Conservation (phyloP, 2,329 filamentous ascomycete species). For the Lasiodiplodia theobromae region DNA sequence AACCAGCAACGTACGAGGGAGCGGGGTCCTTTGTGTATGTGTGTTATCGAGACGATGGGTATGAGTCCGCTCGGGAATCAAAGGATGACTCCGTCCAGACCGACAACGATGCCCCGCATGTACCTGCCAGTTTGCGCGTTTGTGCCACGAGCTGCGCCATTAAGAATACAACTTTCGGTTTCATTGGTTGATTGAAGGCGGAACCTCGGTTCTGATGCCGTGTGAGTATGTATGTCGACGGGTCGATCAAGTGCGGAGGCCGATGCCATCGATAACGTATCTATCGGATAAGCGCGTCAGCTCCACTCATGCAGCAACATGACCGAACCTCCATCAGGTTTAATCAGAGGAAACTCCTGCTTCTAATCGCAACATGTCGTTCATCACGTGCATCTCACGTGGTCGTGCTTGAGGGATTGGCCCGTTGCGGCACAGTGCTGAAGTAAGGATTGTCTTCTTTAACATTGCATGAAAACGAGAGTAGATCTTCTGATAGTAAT, state of each 20-base stretch:
- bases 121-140: constrained; percentile 3
- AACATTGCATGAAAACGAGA: too few species aligned
- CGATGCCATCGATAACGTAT: constrained; percentile 5
- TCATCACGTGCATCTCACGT: too few species aligned
- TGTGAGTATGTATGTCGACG: neutral
- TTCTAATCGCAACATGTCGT: too few species aligned
- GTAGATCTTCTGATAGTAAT: too few species aligned
- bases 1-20: too few species aligned
- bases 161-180: neutral
- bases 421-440: too few species aligned
- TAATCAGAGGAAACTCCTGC: too few species aligned
- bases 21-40: neutral
- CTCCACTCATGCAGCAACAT: neutral
- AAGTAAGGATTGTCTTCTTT: too few species aligned
- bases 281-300: constrained; percentile 2
- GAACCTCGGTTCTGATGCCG: neutral
- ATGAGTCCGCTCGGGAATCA: neutral
- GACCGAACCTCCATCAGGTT: too few species aligned
- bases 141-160: neutral
- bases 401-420: too few species aligned
- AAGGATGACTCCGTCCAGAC: neutral
- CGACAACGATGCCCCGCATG: constrained; percentile 2
- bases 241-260: constrained; percentile 7
- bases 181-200: neutral
- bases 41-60: neutral